Base-by-base conservation (phyloP, 2,329 filamentous ascomycete genomes). In the Mollisia scopiformis region DNA sequence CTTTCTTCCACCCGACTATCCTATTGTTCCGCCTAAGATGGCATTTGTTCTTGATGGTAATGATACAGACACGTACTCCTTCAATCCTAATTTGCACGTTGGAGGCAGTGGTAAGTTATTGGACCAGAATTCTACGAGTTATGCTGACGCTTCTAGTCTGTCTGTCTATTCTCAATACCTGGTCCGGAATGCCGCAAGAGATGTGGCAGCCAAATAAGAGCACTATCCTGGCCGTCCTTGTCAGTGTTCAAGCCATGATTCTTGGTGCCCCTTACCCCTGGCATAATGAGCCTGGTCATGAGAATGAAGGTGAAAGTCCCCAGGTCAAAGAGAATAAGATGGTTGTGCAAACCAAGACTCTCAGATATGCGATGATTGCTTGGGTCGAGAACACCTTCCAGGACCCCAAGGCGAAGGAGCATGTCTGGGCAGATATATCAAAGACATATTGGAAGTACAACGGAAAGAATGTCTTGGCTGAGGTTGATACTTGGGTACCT, bases 221-320 rank as follows among this genome's bases (percentile, higher is more conserved):
- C 43, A 69, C 65, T 2, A 51, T 69, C 33, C 62, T 69, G 6
- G 58, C 67, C 23, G 67, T 69, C 3, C 49, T 69, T 6, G 58
- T 69, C 6, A 66, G 62, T 31, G 56, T 69, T 13, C 67, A 69
- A 59, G 65, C 63, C 19, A 69, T 69, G 67, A 69, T 69, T 35
- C 57, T 69, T 10, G 67, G 67, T 23, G 63, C 64, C 31, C 63
- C 65, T 6, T 41, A 60, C 28, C 67, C 67, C 23, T 67, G 62
- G 62, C 51, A 65, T 23, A 69, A 69, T 27, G 67, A 69, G 43
- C 67, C 67, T 19, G 63, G 67, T 19, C 58, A 55, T 25, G 61
- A 61, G 49, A 39, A 41, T 19, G 28, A 57, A 39, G 55, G 39
- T 11, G 31, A 41, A 19, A 61, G 58, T 13, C 8, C 39, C 6